phyloP scores from a whole-genome alignment of 2,329 filamentous ascomycete species.

The Colletotrichum coccodes region DNA sequence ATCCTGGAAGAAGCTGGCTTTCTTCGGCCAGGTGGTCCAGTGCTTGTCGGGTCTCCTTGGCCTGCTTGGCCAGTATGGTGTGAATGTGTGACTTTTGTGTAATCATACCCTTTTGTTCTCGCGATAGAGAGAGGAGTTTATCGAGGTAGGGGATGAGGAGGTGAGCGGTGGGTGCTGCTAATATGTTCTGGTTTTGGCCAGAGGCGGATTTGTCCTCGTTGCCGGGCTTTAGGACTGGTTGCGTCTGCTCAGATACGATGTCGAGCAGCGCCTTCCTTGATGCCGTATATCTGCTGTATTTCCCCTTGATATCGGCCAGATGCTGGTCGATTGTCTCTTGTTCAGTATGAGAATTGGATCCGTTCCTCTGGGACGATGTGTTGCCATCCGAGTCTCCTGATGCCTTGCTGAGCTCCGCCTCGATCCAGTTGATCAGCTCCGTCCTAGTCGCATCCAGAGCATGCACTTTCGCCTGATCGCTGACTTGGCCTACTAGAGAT shows the following conservation, averaged over 20 bases:
- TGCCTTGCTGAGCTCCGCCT: slow-evolving; percentile 67
- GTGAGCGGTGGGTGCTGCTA: slow-evolving; percentile 45
- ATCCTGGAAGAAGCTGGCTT: slow-evolving; percentile 67
- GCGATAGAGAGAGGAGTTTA: slow-evolving; percentile 61
- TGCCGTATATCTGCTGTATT: slow-evolving; percentile 64
- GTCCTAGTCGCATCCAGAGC: slow-evolving; percentile 67
- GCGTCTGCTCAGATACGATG: slow-evolving; percentile 46
- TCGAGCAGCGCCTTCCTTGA: slow-evolving; percentile 59
- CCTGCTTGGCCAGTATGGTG: slow-evolving; percentile 58
- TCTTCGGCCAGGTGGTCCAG: slow-evolving; percentile 68
- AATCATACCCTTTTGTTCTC: slow-evolving; percentile 66
- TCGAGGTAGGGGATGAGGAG: slow-evolving; percentile 68
- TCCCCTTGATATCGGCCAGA: slow-evolving; percentile 59
- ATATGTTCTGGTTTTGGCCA: slow-evolving; percentile 26
- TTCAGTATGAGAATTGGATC: slow-evolving; percentile 30
- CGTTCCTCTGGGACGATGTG: slow-evolving; percentile 32
- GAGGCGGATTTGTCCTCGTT: neutral
- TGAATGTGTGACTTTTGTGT: slow-evolving; percentile 69
- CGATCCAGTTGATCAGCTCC: slow-evolving; percentile 73
- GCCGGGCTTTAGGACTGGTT: slow-evolving; percentile 37
- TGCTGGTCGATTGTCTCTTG: slow-evolving; percentile 48
- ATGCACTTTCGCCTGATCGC: slow-evolving; percentile 53
- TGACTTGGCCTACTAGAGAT: slow-evolving; percentile 45
- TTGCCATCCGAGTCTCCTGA: slow-evolving; percentile 43
- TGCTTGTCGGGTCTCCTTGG: slow-evolving; percentile 59